Base-by-base conservation (phyloP, 345 rosid species). In the Eucalyptus sp. region DNA sequence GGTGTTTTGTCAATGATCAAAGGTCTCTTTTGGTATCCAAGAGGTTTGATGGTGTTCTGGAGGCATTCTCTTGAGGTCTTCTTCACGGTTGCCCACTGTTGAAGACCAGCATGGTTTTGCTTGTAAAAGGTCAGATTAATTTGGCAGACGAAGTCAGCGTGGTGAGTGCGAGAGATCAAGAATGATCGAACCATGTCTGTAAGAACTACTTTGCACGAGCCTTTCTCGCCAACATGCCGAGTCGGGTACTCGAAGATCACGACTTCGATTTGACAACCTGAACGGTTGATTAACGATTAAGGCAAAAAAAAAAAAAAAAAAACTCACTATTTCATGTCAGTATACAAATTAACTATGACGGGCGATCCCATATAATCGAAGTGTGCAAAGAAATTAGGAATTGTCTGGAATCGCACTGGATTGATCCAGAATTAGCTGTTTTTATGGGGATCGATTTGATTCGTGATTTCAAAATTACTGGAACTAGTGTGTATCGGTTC, bases 401-500 rank as follows among this genome's bases (percentile, higher is more conserved):
- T 2, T 7, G 0, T 52, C 10, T 18, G 56, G 56, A 18, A 3
- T 17, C 0, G 9, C 56, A 52, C 4, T 52, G 56, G 56, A 52
- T 18, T 3, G 9, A 52, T 7, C 4, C 20, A 52, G 10, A 52
- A 52, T 22, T 8, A 18, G 56, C 8, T 4, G 0, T 18, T 18
- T 3, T 52, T 8, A 7, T 52, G 56, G 24, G 56, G 10, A 52
- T 52, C 1, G 2, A 52, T 52, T 52, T 52, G 56, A 52, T 52
- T 52, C 1, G 18, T 52, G 10, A 52, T 52, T 52, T 18, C 24
- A 52, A 52, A 18, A 18, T 52, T 52, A 52, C 0, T 52, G 10
- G 2, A 52, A 52, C 56, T 0, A 0, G 4, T 7, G 1, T 52
- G 24, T 18, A 52, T 3, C 0, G 0, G 4, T 52, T 4, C 0